phyloP scores from a whole-genome alignment of 179 eudicot species.

The Beta corolliflora region DNA sequence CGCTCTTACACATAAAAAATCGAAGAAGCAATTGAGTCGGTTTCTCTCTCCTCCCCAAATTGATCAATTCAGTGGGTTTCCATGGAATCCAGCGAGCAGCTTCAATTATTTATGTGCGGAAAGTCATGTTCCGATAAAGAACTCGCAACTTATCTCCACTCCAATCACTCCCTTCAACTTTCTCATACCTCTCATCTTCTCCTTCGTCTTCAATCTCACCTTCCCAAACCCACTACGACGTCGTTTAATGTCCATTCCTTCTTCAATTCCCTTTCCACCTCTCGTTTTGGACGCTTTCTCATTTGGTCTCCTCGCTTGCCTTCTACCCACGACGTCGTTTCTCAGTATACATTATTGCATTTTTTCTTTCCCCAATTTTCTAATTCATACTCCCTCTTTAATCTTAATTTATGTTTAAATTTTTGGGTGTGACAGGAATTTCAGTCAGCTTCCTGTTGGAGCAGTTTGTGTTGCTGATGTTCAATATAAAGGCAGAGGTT shows the following conservation, averaged over 20 bases:
- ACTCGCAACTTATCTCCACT: slow-evolving; percentile 44
- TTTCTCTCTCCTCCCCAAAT: neutral
- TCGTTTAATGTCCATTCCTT: slow-evolving; percentile 46
- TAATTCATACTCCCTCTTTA: neutral
- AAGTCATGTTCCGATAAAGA: slow-evolving; percentile 61
- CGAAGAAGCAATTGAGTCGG: no score
- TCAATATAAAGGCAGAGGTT: slow-evolving; percentile 92
- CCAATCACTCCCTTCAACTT: slow-evolving; percentile 43
- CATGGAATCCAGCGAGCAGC: slow-evolving; percentile 29
- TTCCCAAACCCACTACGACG: slow-evolving; percentile 19
- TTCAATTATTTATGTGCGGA: slow-evolving; percentile 48
- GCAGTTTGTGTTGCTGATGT: slow-evolving; percentile 83
- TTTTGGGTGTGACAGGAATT: slow-evolving; percentile 49
- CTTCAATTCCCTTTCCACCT: slow-evolving; percentile 53
- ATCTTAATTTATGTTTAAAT: neutral
- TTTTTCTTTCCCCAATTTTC: neutral
- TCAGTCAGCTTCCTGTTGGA: slow-evolving; percentile 72
- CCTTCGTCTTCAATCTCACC: slow-evolving; percentile 48
- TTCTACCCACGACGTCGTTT: slow-evolving; percentile 87
- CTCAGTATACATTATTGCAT: slow-evolving; percentile 45
- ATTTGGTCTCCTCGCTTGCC: slow-evolving; percentile 74
- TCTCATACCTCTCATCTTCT: slow-evolving; percentile 40
- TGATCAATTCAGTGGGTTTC: no score
- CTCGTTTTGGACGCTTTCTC: slow-evolving; percentile 67
- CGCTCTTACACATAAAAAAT: no score